Conservation (phyloP, 2,329 filamentous ascomycete species). For the Cladobotryum protrusum region DNA sequence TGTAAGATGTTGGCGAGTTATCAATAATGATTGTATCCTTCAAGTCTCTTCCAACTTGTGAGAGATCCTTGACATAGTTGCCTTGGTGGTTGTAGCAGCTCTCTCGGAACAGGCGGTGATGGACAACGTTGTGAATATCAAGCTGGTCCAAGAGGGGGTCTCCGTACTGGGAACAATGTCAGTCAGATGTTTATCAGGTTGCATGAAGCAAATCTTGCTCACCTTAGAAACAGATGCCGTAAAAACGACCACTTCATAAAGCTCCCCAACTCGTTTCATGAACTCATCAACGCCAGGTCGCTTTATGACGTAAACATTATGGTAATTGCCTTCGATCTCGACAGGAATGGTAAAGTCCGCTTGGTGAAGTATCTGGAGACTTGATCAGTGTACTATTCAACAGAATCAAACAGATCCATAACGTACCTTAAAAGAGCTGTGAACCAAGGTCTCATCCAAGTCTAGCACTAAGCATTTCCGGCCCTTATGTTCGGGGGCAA, state of each 20-base stretch:
- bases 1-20: conserved; percentile 98
- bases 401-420: neutral
- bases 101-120: conserved; percentile 93
- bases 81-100: conserved; percentile 99
- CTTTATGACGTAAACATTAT: conserved; percentile 99
- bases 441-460: conserved; percentile 91
- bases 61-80: conserved; percentile 98
- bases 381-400: conserved; percentile 6
- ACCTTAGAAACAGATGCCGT: conserved; percentile 98
- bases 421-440: conserved; percentile 94
- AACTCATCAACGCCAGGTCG: conserved; percentile 97
- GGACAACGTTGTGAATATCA: conserved; percentile 94
- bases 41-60: conserved; percentile 90
- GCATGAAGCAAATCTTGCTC: conserved; percentile 15
- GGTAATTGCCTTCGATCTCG: conserved; percentile 97
- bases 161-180: conserved; percentile 62
- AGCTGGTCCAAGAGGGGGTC: conserved; percentile 93
- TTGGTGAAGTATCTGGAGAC: conserved; percentile 79
- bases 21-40: conserved; percentile 99
- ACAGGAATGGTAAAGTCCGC: conserved; percentile 98
- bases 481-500: conserved; percentile 71
- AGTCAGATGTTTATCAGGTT: conserved; percentile 14
- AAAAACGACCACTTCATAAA: conserved; percentile 98
- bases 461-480: conserved; percentile 94
- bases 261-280: conserved; percentile 95